Conservation (phyloP, 495 filamentous ascomycete species). For the Diplogelasinospora grovesii region DNA sequence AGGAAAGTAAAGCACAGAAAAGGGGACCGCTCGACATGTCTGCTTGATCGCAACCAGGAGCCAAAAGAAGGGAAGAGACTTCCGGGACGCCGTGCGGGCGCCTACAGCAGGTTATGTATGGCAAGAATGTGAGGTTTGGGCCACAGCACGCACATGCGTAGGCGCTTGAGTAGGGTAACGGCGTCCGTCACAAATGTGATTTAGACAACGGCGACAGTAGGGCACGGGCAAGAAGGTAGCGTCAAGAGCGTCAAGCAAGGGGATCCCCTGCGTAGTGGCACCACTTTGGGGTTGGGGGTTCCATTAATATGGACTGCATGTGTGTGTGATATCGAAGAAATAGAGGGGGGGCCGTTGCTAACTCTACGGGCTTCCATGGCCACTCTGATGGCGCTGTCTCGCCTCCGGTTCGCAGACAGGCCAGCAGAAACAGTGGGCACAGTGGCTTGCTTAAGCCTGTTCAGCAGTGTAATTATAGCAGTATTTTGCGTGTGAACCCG, state of each 20-base stretch:
- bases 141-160: slow-evolving; percentile 13
- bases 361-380: too few relatives aligned
- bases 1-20: slow-evolving; percentile 10
- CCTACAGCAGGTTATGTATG: slow-evolving; percentile 39
- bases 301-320: too few relatives aligned
- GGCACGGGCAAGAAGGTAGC: not conserved
- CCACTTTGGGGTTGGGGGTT: slow-evolving; percentile 6
- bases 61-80: slow-evolving; percentile 30
- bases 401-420: too few relatives aligned
- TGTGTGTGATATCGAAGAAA: slow-evolving; percentile 14
- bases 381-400: not conserved
- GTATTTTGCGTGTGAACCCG: slow-evolving; percentile 3
- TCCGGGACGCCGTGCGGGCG: slow-evolving; percentile 31
- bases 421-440: slow-evolving; percentile 1
- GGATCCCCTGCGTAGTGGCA: slow-evolving; percentile 4
- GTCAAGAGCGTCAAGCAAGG: slow-evolving; percentile 2
- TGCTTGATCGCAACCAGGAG: slow-evolving; percentile 13
- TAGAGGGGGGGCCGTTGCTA: not conserved
- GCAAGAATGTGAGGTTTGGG: slow-evolving; percentile 14
- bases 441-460: slow-evolving; percentile 1
- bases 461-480: slow-evolving; percentile 33
- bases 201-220: not conserved
- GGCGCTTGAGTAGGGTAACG: slow-evolving; percentile 21
- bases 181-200: slow-evolving; percentile 21
- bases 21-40: slow-evolving; percentile 15